Conservation (phyloP, 495 filamentous ascomycete species). For the Aspergillus conjunctus region DNA sequence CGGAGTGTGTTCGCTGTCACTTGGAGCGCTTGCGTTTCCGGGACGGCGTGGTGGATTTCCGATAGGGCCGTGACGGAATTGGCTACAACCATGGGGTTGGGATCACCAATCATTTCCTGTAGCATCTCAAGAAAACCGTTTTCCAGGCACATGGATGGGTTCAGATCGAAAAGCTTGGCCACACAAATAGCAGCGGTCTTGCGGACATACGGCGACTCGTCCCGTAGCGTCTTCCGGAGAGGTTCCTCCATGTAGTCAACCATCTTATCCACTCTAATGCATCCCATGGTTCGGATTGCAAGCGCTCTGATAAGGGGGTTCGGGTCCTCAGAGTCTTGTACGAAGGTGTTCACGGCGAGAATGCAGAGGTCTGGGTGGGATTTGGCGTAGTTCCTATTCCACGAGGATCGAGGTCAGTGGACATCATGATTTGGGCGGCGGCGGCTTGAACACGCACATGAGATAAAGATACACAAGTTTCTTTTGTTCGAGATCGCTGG, state of each 20-base stretch:
- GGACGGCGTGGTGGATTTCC: constrained; percentile 87
- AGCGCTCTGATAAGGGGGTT: constrained; percentile 94
- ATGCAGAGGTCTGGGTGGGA: constrained; percentile 99
- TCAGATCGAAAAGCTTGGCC: constrained; percentile 95
- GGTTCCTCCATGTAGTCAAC: constrained; percentile 99
- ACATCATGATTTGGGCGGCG: not conserved
- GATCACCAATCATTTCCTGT: constrained; percentile 95
- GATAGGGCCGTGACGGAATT: constrained; percentile 92
- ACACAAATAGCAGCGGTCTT: constrained; percentile 98
- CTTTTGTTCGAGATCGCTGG: constrained; percentile 94
- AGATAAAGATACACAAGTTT: constrained; percentile 99
- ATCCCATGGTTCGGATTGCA: constrained; percentile 98
- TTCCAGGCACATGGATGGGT: constrained; percentile 87
- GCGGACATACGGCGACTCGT: constrained; percentile 97
- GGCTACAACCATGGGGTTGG: constrained; percentile 98
- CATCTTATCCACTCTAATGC: constrained; percentile 98
- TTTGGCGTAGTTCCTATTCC: constrained; percentile 94
- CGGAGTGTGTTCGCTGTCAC: constrained; percentile 82
- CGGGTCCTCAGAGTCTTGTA: constrained; percentile 98
- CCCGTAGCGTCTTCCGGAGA: constrained; percentile 89
- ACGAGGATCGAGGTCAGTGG: constrained; percentile 18
- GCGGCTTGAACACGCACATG: constrained; percentile 63
- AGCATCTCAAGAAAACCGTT: constrained; percentile 96
- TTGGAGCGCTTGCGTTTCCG: constrained; percentile 83
- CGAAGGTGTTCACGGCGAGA: constrained; percentile 98